Base-by-base conservation (phyloP, 2,329 filamentous ascomycete species). In the Talaromyces atroroseus region DNA sequence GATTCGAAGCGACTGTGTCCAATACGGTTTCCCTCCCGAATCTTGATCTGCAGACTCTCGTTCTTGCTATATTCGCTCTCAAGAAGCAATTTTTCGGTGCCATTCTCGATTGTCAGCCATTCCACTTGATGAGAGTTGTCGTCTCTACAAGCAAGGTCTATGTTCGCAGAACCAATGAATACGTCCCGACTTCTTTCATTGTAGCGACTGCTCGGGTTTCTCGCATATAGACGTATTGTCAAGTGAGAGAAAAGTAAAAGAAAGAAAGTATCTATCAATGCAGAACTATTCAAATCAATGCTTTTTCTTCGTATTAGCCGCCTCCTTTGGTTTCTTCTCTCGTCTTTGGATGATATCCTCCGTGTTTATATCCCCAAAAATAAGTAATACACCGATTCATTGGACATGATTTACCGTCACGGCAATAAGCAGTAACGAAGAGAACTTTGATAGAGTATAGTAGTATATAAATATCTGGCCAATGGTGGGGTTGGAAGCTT, bases 401-500 rank as follows among this genome's bases (percentile, higher is more conserved):
- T n/a, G n/a, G n/a, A n/a, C n/a, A n/a, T n/a, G n/a, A n/a, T n/a
- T n/a, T n/a, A n/a, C n/a, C n/a, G n/a, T n/a, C n/a, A n/a, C n/a
- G n/a, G n/a, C n/a, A n/a, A n/a, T n/a, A n/a, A n/a, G n/a, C n/a
- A n/a, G n/a, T n/a, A n/a, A n/a, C n/a, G n/a, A n/a, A n/a, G n/a
- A n/a, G n/a, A n/a, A n/a, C n/a, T n/a, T n/a, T n/a, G n/a, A n/a
- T n/a, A n/a, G 24, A 32, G 10, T 8, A 36, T 36, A 2, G 32
- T 36, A n/a, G n/a, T n/a, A n/a, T n/a, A n/a, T n/a, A n/a, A n/a
- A n/a, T n/a, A n/a, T n/a, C n/a, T n/a, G n/a, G n/a, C n/a, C n/a
- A n/a, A n/a, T n/a, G n/a, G 32, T 44, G 40, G 40, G 40, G 60
- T 57, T 61, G 20, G 44, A 18, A 14, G 47, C n/a, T 14, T 40